Evolutionary conservation across 2,329 filamentous ascomycete genomes (phyloP).

Genomic region (Apiospora pterosperma): DNA sequence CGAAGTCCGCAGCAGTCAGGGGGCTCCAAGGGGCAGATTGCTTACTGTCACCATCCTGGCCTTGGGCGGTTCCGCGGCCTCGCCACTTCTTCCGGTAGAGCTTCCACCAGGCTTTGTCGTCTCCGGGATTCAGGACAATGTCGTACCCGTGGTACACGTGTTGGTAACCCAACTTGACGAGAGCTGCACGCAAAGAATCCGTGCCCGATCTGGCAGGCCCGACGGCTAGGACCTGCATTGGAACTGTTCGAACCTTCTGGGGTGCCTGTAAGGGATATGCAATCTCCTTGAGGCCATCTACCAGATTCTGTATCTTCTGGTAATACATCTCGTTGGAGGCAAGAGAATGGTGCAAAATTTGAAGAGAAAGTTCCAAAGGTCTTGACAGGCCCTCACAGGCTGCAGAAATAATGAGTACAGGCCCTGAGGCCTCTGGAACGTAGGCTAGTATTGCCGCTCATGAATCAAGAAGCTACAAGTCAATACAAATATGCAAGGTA

Average conservation of each 20-base stretch:
- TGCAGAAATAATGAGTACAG: too few relatives aligned
- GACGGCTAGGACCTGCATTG: background rate
- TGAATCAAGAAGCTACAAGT: too few relatives aligned
- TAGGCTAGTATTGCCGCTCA: too few relatives aligned
- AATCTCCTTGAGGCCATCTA: background rate
- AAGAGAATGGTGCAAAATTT: too few relatives aligned
- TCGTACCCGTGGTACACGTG: background rate
- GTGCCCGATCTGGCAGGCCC: background rate
- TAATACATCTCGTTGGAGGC: background rate
- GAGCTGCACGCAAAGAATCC: background rate
- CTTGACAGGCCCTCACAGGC: too few relatives aligned
- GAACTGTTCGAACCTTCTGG: background rate
- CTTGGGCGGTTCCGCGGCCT: background rate
- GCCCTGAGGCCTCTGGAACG: too few relatives aligned
- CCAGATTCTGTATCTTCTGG: background rate
- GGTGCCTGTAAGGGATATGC: background rate
- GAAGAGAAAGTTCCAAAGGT: too few relatives aligned
- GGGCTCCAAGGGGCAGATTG: background rate
- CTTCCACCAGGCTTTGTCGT: background rate
- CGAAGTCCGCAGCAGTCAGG: background rate
- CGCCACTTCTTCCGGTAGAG: background rate
- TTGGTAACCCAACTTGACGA: background rate
- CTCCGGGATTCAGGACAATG: background rate
- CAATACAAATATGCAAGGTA: too few relatives aligned
- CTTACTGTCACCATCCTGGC: background rate